Conservation (phyloP, 768 basidiomycete species). For the Clitopilus passeckerianus region DNA sequence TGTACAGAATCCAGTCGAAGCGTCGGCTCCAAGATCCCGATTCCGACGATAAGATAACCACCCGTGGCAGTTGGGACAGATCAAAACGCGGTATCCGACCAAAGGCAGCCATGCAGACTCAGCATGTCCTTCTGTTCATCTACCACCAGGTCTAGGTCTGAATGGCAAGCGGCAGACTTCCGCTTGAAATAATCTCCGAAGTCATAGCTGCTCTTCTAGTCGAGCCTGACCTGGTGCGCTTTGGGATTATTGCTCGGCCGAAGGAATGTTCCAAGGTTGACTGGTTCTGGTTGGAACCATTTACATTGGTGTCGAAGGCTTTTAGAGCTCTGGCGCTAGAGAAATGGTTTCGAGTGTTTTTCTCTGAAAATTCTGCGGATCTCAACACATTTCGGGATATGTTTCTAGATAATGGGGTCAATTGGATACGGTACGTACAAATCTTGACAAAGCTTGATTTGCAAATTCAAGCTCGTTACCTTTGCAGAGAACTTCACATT, state of each 20-base stretch:
- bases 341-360: conserved; percentile 28
- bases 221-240: neutral
- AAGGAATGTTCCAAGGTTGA: neutral
- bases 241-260: neutral
- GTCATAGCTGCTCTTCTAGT: neutral
- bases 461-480: neutral
- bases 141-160: neutral
- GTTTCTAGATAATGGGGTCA: conserved; percentile 18
- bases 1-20: neutral
- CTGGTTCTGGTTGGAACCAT: conserved; percentile 6
- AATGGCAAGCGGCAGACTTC: conserved; percentile 1
- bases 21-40: neutral
- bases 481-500: conserved; percentile 23
- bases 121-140: neutral
- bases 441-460: too few relatives aligned
- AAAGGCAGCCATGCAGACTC: neutral
- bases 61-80: neutral
- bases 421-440: conserved; percentile 18
- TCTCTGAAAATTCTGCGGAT: conserved; percentile 16
- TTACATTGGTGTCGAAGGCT: conserved; percentile 23
- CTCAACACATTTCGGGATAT: conserved; percentile 13
- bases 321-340: conserved; percentile 22
- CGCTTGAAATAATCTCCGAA: neutral
- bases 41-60: conserved; percentile 1
- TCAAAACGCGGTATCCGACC: neutral